Base-by-base conservation (phyloP, 345 rosid genomes). In the Viola odorata region DNA sequence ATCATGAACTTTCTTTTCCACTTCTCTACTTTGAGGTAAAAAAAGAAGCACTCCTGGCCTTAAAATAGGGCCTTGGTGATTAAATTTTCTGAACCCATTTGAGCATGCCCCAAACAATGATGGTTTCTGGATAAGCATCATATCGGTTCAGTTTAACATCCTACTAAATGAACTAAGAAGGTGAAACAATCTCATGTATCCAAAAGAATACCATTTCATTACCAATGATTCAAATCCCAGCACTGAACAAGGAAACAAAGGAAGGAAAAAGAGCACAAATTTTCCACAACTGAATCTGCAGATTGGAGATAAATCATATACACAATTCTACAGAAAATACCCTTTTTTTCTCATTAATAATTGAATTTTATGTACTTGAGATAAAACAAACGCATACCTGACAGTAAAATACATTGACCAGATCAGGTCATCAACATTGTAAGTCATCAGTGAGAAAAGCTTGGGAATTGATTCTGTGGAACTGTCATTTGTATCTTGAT, bases 321-420 rank as follows among this genome's bases (percentile, higher is more conserved):
- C 58, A 62, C 48, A 42, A 10, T 59, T 57, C 49, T 42, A 48
- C 53, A 61, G 32, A 54, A 61, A 57, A 61, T 58, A 62, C 15
- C 3, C 6, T 8, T 53, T 61, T 41, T 17, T 58, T 62, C 44
- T 62, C 44, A 58, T 56, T 39, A 57, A 57, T 52, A 57, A 67
- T 66, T 44, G 70, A 67, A 63, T 53, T 58, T 23, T 63, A 57
- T 74, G 70, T 58, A 63, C 66, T 60, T 60, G 38, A 61, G 66
- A 66, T 61, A 70, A 72, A 70, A 71, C 50, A 53, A 55, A 54
- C 51, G 48, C 63, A 55, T 75, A 64, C 60, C 77, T 76, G 67
- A 56, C 66, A 23, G 61, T 12, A 41, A 64, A 69, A 61, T 63
- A 65, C 70, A 69, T 59, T 47, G 65, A 72, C 58, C 62, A 62